A percentile compares a stretch with the other conserved stretches of the same genome.
phyloP scores from a whole-genome alignment of 2,329 filamentous ascomycete genomes.

The Apiospora pterosperma region DNA sequence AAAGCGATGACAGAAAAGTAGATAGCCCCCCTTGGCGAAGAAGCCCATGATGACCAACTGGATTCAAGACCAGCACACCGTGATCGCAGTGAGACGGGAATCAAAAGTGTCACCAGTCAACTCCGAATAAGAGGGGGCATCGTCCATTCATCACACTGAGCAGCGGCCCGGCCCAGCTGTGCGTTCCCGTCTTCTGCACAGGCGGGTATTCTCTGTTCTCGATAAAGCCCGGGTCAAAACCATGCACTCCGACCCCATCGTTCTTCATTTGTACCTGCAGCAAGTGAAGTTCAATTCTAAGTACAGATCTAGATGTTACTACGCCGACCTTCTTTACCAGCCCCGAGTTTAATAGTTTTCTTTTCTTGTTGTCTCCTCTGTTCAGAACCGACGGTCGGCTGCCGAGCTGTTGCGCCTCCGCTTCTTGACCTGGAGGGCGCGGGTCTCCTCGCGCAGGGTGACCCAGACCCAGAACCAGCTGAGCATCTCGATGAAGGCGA shows the following conservation, averaged over 20 bases:
- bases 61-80: not conserved
- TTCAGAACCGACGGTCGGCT: not conserved
- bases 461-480: constrained; percentile 86
- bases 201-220: no score
- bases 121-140: not conserved
- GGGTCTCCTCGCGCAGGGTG: constrained; percentile 62
- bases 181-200: not conserved
- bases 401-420: not conserved
- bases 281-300: not conserved
- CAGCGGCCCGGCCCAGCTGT: not conserved
- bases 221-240: no score
- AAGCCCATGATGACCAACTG: not conserved
- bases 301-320: not conserved
- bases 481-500: constrained; percentile 78
- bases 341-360: not conserved
- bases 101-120: not conserved
- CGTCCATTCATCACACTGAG: not conserved
- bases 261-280: not conserved
- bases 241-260: not conserved
- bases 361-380: not conserved
- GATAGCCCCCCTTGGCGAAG: not conserved
- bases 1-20: not conserved
- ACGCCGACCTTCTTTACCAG: not conserved
- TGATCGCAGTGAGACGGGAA: not conserved
- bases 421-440: not conserved